These are phyloP conservation scores for Trichoderma breve DNA, from an alignment of 2,329 filamentous ascomycete species.

Conservation along the genomic window DNA sequence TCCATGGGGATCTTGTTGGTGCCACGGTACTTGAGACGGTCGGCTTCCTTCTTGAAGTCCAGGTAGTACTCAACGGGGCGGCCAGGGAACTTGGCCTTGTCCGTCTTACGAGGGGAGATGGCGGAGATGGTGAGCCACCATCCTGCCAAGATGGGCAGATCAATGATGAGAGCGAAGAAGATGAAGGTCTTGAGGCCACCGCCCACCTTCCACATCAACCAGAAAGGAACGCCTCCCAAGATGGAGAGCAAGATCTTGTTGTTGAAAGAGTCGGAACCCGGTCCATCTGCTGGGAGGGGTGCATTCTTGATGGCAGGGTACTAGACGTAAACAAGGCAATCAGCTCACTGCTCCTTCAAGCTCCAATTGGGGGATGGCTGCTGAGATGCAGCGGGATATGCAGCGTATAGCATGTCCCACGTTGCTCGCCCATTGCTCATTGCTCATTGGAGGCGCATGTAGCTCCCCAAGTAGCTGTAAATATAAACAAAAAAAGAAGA, in stretches of 20 bases:
- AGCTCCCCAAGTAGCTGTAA: neutral
- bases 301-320: slow-evolving; percentile 82
- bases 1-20: slow-evolving; percentile 82
- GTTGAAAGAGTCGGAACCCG: slow-evolving; percentile 83
- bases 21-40: slow-evolving; percentile 68
- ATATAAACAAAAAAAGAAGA: neutral
- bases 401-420: neutral
- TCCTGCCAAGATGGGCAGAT: slow-evolving; percentile 72
- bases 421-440: neutral
- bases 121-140: slow-evolving; percentile 83
- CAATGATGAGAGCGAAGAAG: slow-evolving; percentile 77
- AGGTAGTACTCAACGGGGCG: slow-evolving; percentile 89
- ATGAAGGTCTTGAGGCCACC: slow-evolving; percentile 86
- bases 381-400: neutral
- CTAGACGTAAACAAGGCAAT: slow-evolving; percentile 23
- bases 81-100: slow-evolving; percentile 84
- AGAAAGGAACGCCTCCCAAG: slow-evolving; percentile 70
- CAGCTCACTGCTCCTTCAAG: neutral
- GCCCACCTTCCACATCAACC: slow-evolving; percentile 79
- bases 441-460: neutral
- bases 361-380: neutral
- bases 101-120: slow-evolving; percentile 84
- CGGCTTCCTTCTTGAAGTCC: slow-evolving; percentile 68
- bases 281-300: slow-evolving; percentile 84
- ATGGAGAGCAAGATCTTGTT: slow-evolving; percentile 72